Conservation (phyloP, 495 filamentous ascomycete genomes). For the Aspergillus kassunensis region DNA sequence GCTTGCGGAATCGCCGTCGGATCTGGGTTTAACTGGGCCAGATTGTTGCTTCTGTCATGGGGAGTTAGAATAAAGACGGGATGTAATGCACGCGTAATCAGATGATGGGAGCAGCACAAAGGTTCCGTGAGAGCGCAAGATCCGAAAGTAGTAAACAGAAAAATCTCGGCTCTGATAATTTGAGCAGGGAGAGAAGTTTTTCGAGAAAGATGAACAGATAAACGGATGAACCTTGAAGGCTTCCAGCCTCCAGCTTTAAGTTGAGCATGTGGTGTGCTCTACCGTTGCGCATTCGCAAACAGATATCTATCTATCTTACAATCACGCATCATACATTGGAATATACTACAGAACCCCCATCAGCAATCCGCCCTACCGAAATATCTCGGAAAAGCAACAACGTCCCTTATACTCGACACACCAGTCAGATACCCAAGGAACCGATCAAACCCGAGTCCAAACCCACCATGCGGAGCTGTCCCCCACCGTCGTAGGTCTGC, state of each 20-base stretch:
- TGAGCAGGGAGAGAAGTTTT: too few species aligned
- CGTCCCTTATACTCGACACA: slow-evolving; percentile 78
- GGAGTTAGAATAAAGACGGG: not conserved
- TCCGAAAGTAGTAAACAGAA: too few species aligned
- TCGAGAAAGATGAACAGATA: too few species aligned
- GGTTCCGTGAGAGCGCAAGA: too few species aligned
- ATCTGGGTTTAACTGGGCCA: slow-evolving; percentile 19
- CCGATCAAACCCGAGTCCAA: slow-evolving; percentile 91
- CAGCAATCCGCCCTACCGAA: slow-evolving; percentile 88
- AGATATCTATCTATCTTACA: slow-evolving; percentile 9
- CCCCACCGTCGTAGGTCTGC: slow-evolving; percentile 92
- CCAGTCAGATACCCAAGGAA: slow-evolving; percentile 83
- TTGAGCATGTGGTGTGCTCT: too few species aligned
- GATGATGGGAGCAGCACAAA: too few species aligned
- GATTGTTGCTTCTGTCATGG: not conserved
- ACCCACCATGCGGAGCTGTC: slow-evolving; percentile 91
- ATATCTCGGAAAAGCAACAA: slow-evolving; percentile 86
- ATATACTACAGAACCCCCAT: not conserved
- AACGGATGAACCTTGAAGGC: too few species aligned
- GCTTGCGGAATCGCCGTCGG: slow-evolving; percentile 1
- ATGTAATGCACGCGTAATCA: not conserved
- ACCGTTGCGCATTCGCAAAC: too few species aligned
- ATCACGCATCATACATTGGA: slow-evolving; percentile 11
- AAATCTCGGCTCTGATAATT: too few species aligned
- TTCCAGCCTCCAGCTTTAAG: too few species aligned